Evolutionary conservation across 306 rosid species (phyloP), one percentile per base, ranked within the genome.

Genomic region (Quercus variabilis): DNA sequence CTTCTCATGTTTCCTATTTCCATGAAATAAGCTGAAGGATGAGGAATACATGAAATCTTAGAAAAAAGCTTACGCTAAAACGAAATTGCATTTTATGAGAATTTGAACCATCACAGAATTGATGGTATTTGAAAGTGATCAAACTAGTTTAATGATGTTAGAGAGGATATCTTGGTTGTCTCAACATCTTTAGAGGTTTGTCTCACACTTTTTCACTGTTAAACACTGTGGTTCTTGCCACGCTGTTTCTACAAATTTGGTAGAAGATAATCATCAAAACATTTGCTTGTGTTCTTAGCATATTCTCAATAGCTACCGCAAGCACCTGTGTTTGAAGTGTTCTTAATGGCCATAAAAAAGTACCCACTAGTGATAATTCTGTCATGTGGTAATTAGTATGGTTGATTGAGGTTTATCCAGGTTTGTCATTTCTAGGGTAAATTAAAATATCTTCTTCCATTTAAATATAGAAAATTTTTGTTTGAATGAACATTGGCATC

Each of bases 1-100:
- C 26, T 26, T 69, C 23, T 9, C 67, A 31, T 62, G 21, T 83
- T 83, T 83, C 67, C 33, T 73, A 76, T 80, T 72, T 81, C 60
- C 35, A 25, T 62, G 15, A 26, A 62, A 62, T 2, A 14, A 62
- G 68, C 35, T 26, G 38, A 26, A 62, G 28, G 35, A 62, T 26
- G 8, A 26, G 68, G 14, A 15, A 4, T 4, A 26, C 69, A 64
- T 49, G 33, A 15, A 30, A 17, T 14, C 4, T 30, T 64, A 18
- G 43, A 64, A 30, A 64, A 30, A 64, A 49, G 15, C 43, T 6
- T 64, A 30, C 13, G 15, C 43, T 3, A 30, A 30, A 64, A 30
- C 17, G 70, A 26, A 13, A 23, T 30, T 6, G 2, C 41, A 5
- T 64, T 49, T 64, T 64, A 30, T 64, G 46, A 6, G 31, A 15